Conservation (phyloP, 768 basidiomycete species). For the Erythrobasidium yunnanense region DNA sequence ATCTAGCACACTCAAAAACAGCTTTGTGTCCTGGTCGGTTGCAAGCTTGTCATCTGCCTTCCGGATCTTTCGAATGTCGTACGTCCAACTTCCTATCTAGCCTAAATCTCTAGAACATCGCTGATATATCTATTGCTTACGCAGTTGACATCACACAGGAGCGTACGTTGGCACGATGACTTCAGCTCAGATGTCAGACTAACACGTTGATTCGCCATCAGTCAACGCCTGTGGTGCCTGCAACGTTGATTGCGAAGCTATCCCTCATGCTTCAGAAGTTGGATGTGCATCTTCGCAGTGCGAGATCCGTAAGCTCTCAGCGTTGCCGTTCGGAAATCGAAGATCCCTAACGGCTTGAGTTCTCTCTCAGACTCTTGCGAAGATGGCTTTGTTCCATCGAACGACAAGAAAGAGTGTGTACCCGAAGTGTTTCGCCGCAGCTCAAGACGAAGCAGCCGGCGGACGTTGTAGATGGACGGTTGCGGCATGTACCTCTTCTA, state of each 20-base stretch:
- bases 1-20: too few species aligned
- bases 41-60: conserved; percentile 22
- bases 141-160: conserved; percentile 17
- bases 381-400: conserved; percentile 1
- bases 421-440: too few species aligned
- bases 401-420: conserved; percentile 8
- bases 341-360: too few species aligned
- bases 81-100: not conserved
- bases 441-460: too few species aligned
- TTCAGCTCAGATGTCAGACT: too few species aligned
- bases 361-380: conserved; percentile 20
- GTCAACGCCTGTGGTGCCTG: conserved; percentile 24
- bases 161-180: too few species aligned
- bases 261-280: conserved; percentile 9
- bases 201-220: not conserved
- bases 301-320: conserved; percentile 20
- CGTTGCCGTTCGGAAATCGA: not conserved
- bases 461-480: too few species aligned
- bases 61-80: conserved; percentile 22
- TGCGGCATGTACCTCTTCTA: too few species aligned
- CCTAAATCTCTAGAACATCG: not conserved
- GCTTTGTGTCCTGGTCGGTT: conserved; percentile 18
- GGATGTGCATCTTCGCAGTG: conserved; percentile 8
- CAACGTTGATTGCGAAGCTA: conserved; percentile 23
- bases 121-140: not conserved